Percentiles rank a stretch among this genome's conserved stretches.
Evolutionary conservation across 2,329 filamentous ascomycete genomes (phyloP).

Genomic region (Alternaria panax): DNA sequence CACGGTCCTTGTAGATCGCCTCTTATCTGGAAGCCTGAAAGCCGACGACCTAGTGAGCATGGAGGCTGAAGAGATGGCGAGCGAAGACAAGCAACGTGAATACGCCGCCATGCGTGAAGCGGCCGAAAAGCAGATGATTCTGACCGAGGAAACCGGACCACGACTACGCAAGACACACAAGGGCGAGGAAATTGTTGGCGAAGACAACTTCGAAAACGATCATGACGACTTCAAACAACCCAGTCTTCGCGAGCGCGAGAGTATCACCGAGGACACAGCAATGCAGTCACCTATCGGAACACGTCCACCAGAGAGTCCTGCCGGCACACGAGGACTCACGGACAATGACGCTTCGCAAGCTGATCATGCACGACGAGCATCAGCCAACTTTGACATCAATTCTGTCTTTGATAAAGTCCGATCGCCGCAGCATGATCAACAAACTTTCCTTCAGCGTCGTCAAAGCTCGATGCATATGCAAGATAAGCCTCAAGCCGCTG

Average conservation of each 20-base stretch:
- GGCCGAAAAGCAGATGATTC: conserved; percentile 82
- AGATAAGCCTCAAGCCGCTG: conserved; percentile 61
- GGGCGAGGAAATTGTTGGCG: conserved; percentile 87
- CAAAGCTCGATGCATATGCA: conserved; percentile 54
- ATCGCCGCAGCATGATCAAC: conserved; percentile 68
- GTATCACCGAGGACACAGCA: conserved; percentile 31
- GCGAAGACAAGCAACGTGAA: conserved; percentile 82
- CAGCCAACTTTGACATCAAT: conserved; percentile 79
- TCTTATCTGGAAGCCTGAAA: conserved; percentile 76
- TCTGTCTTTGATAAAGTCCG: conserved; percentile 85
- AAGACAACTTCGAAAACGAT: conserved; percentile 59
- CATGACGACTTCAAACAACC: conserved; percentile 38
- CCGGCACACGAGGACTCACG: conserved; percentile 32
- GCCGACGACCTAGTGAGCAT: conserved; percentile 84
- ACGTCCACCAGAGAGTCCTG: conserved; percentile 30
- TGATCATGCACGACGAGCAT: conserved; percentile 58
- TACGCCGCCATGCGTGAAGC: conserved; percentile 79
- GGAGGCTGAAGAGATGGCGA: conserved; percentile 89
- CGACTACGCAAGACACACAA: conserved; percentile 91
- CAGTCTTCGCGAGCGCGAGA: conserved; percentile 35
- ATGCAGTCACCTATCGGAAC: conserved; percentile 25
- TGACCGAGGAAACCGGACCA: conserved; percentile 74
- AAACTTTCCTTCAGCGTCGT: conserved; percentile 59
- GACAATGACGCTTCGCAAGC: conserved; percentile 45
- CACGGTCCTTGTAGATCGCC: conserved; percentile 73